phyloP scores from a whole-genome alignment of 2,329 filamentous ascomycete species.

The Decorospora gaudefroyi region DNA sequence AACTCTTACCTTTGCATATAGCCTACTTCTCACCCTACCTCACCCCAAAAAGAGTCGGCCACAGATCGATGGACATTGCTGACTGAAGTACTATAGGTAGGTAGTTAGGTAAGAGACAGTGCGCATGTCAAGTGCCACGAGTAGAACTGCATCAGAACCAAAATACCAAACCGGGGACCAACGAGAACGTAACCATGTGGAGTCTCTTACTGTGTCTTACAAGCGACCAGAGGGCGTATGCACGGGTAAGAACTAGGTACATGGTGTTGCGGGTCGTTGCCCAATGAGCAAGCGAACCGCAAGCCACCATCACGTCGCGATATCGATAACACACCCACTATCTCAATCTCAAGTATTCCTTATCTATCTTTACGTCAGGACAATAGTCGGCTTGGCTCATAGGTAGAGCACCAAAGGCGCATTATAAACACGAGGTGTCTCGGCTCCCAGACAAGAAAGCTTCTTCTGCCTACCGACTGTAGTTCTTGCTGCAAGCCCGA shows the following conservation, averaged over 20 bases:
- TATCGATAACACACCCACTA: constrained; percentile 23
- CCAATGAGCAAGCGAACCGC: constrained; percentile 11
- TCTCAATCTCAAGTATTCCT: constrained; percentile 18
- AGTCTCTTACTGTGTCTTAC: too few species aligned
- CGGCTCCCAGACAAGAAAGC: constrained; percentile 29
- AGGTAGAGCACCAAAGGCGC: constrained; percentile 17
- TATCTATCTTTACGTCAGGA: constrained; percentile 34
- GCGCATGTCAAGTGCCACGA: neutral
- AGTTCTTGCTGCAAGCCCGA: constrained; percentile 4
- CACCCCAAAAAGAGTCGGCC: too few species aligned
- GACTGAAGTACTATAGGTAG: too few species aligned
- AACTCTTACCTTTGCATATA: too few species aligned
- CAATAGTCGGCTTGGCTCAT: constrained; percentile 5
- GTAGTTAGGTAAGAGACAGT: neutral
- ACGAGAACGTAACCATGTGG: too few species aligned
- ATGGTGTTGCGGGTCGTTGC: constrained; percentile 2
- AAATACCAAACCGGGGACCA: too few species aligned
- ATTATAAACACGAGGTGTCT: constrained; percentile 19
- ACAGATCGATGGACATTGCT: too few species aligned
- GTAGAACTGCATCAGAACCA: neutral
- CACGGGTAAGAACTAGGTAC: neutral
- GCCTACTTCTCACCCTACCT: too few species aligned
- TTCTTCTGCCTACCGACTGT: constrained; percentile 6
- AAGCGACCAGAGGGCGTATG: too few species aligned
- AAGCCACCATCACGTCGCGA: constrained; percentile 11